These are phyloP conservation scores for Septoria petroselini DNA, from an alignment of 2,329 filamentous ascomycete genomes.

Conservation along the genomic window DNA sequence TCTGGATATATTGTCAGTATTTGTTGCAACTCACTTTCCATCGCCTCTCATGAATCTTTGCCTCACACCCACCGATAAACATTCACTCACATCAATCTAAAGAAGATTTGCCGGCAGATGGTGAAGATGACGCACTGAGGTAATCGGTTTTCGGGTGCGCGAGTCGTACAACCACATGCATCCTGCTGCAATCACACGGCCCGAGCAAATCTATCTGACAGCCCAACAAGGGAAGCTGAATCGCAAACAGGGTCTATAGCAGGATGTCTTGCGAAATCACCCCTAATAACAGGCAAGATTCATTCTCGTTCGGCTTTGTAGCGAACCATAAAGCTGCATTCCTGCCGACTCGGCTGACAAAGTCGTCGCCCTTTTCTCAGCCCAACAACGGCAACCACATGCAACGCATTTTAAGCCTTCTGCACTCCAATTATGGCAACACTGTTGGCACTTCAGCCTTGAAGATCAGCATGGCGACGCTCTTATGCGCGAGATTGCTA, in stretches of 20 bases:
- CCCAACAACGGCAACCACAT: background rate
- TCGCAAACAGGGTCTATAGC: conserved; percentile 4
- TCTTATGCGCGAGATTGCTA: conserved; percentile 4
- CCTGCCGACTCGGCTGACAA: background rate
- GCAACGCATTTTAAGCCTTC: background rate
- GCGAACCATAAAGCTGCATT: background rate
- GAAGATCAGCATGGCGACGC: background rate
- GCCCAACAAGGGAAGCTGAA: background rate
- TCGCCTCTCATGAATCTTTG: no score
- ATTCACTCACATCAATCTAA: background rate
- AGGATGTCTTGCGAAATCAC: background rate
- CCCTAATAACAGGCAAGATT: background rate
- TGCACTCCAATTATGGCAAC: background rate
- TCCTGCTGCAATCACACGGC: conserved; percentile 8
- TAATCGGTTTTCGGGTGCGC: background rate
- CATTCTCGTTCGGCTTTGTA: background rate
- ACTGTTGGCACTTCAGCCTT: background rate
- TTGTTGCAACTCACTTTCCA: no score
- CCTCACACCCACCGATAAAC: background rate
- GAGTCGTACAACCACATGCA: conserved; percentile 12
- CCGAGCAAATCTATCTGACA: conserved; percentile 5
- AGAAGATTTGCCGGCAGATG: background rate
- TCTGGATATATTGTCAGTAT: no score
- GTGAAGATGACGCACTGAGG: background rate
- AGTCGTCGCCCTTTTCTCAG: background rate